Evolutionary conservation across 1,284 basidiomycete species (phyloP), one percentile per base, ranked within the genome.

Genomic region (Paramarasmius palmivorus): DNA sequence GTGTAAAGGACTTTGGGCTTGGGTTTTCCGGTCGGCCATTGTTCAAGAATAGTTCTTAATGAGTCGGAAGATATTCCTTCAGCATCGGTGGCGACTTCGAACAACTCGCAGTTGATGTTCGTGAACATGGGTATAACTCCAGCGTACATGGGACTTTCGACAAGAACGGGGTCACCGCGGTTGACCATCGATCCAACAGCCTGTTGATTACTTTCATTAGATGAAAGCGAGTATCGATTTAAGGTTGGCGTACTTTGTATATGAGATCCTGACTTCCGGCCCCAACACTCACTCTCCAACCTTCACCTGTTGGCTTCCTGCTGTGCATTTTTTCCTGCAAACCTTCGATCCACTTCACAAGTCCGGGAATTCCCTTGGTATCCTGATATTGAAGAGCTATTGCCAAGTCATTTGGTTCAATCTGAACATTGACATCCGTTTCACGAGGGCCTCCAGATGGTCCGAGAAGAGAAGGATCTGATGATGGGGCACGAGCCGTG

Each of bases 1-100:
- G 91, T 93, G 68, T 97, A 98, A 45, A 98, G 72, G 2, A 89
- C 78, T 68, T 86, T 92, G 10, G 94, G 95, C 59, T 85, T 88
- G 9, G 78, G 79, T 67, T 88, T 88, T 23, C 73, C 83, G 7
- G 68, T 71, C 0, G 91, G 88, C 93, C 93, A 98, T 54, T 75
- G 79, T 55, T 88, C 82, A 36, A 98, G 74, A 35, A 85, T 83
- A 34, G 78, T 65, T 10, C 86, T 82, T 25, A 98, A 77, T 9
- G 81, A 79, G 15, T 67, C 68, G 1, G 91, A 78, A 25, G 77
- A 78, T 39, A 96, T 83, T 0, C 95, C 95, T 35, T 90, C 62
- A 4, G 79, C 76, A 64, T 98, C 95, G 12, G 89, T 89, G 17
- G 83, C 81, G 14, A 97, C 81, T 77, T 95, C 93, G 90, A 65